Percentiles rank a stretch among this genome's conserved stretches.
These are phyloP conservation scores for Pochonia chlamydosporia DNA, from an alignment of 2,329 filamentous ascomycete species.

Conservation along the genomic window DNA sequence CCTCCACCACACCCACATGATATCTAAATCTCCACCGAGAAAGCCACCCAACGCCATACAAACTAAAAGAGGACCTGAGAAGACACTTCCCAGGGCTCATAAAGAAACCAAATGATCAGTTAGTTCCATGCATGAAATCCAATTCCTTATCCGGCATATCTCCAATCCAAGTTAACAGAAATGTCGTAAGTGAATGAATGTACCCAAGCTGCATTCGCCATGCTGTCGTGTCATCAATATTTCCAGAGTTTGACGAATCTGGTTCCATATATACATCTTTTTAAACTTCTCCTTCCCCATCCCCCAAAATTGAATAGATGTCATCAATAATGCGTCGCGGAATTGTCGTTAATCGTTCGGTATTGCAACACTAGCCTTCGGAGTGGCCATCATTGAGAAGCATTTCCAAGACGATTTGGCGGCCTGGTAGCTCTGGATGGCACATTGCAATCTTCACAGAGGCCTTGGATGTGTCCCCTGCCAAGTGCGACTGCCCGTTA, in stretches of 20 bases:
- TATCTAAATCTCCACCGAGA: background rate
- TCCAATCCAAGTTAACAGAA: background rate
- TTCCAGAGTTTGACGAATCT: background rate
- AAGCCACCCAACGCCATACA: conserved; percentile 4
- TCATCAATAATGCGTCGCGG: background rate
- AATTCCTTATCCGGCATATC: background rate
- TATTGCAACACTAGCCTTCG: conserved; percentile 24
- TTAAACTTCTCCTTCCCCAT: no score
- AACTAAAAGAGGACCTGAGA: background rate
- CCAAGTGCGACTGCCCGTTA: conserved; percentile 28
- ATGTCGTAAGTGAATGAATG: background rate
- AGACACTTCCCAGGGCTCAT: background rate
- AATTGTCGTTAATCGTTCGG: background rate
- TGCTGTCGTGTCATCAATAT: background rate
- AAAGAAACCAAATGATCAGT: background rate
- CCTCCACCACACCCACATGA: background rate
- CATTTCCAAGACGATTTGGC: conserved; percentile 88
- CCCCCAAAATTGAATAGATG: no score
- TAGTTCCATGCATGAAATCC: background rate
- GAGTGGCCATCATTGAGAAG: conserved; percentile 81
- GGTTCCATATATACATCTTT: background rate
- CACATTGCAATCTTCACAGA: conserved; percentile 95
- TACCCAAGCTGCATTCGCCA: background rate
- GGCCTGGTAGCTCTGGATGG: conserved; percentile 78
- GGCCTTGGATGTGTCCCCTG: conserved; percentile 49